These are phyloP conservation scores for Cicer arietinum DNA, from an alignment of 306 rosid genomes.

Conservation along the genomic window DNA sequence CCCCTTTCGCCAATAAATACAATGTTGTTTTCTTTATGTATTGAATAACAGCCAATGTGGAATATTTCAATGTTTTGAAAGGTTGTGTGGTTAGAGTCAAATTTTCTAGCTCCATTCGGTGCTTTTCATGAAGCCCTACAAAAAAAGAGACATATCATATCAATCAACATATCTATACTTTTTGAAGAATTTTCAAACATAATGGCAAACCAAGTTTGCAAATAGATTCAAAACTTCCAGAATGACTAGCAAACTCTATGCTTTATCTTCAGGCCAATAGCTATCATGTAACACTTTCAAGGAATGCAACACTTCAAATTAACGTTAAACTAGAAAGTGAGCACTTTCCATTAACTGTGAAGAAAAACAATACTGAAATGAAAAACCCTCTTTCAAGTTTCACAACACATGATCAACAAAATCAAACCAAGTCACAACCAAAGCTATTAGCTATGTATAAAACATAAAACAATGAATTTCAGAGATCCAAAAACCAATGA, in stretches of 20 bases:
- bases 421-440: slow-evolving; percentile 14
- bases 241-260: slow-evolving; percentile 9
- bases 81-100: slow-evolving; percentile 84
- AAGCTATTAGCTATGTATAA: slow-evolving; percentile 20
- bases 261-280: slow-evolving; percentile 22
- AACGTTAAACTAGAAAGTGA: slow-evolving; percentile 3
- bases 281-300: slow-evolving; percentile 16
- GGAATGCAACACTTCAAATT: slow-evolving; percentile 28
- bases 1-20: slow-evolving; percentile 78
- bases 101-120: slow-evolving; percentile 74
- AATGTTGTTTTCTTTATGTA: slow-evolving; percentile 59
- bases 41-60: slow-evolving; percentile 70
- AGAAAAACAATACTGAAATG: slow-evolving; percentile 3
- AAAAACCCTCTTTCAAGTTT: background rate
- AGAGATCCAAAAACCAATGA: slow-evolving; percentile 41
- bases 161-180: slow-evolving; percentile 27
- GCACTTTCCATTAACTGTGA: slow-evolving; percentile 12
- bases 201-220: slow-evolving; percentile 21
- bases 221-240: slow-evolving; percentile 15
- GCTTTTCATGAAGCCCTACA: slow-evolving; percentile 65
- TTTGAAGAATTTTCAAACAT: slow-evolving; percentile 19
- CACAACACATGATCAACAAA: slow-evolving; percentile 15
- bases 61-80: slow-evolving; percentile 79
- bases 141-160: slow-evolving; percentile 40
- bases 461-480: slow-evolving; percentile 12